Evolutionary conservation across 1,139 yeast genomes (phyloP).

Genomic region (Yamadazyma triangularis): DNA sequence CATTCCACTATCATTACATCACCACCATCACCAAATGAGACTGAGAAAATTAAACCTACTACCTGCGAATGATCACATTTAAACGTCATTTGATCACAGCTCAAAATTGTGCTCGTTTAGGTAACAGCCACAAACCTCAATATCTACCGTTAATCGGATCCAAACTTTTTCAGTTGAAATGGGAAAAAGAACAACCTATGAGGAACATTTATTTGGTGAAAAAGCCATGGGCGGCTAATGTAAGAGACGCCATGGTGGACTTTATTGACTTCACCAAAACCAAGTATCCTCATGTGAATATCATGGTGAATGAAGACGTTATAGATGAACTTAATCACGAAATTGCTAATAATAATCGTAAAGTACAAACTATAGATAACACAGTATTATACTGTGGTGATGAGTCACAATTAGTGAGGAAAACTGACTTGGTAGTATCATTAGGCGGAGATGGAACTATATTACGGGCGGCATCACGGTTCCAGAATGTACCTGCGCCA

Average conservation of each 20-base stretch:
- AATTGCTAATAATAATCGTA: constrained; percentile 10
- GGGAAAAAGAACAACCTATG: constrained; percentile 39
- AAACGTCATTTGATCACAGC: background rate
- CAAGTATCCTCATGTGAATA: constrained; percentile 65
- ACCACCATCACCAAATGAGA: too few species aligned
- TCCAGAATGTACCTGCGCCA: constrained; percentile 70
- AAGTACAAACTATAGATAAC: constrained; percentile 1
- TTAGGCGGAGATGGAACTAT: constrained; percentile 97
- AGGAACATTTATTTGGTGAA: constrained; percentile 75
- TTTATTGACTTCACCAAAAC: constrained; percentile 55
- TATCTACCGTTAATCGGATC: constrained; percentile 37
- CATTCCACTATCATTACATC: too few species aligned
- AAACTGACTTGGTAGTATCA: constrained; percentile 73
- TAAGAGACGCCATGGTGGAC: constrained; percentile 60
- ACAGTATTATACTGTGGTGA: constrained; percentile 49
- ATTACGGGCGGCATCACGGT: constrained; percentile 61
- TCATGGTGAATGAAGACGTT: constrained; percentile 72
- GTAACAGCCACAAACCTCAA: constrained; percentile 16
- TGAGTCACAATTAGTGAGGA: constrained; percentile 48
- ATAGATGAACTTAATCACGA: constrained; percentile 64
- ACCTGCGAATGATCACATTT: too few species aligned
- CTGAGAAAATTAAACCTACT: too few species aligned
- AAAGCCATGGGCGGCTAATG: constrained; percentile 74
- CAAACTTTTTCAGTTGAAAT: constrained; percentile 40
- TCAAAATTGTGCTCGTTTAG: constrained; percentile 11